phyloP scores from a whole-genome alignment of 163 green algal genomes.

The Volvox carteri region DNA sequence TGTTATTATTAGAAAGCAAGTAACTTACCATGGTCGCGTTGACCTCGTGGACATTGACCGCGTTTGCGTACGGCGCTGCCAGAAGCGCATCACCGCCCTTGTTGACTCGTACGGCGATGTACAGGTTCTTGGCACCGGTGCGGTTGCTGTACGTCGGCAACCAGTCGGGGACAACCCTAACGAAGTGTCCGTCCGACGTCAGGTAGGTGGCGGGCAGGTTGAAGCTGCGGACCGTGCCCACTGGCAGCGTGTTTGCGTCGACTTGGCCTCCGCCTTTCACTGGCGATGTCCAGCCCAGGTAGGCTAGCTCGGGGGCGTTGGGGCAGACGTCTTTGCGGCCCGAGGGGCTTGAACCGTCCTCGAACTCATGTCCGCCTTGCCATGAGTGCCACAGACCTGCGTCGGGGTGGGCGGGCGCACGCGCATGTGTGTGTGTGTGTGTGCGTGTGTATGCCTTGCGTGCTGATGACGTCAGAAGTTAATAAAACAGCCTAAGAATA shows the following conservation, averaged over 20 bases:
- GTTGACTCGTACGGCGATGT: too few species aligned
- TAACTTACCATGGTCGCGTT: background rate
- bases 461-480: background rate
- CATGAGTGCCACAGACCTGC: conserved; percentile 1
- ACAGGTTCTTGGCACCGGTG: too few species aligned
- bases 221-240: background rate
- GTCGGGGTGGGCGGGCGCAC: background rate
- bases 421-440: too few species aligned
- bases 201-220: conserved; percentile 10
- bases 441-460: too few species aligned
- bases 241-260: background rate
- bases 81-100: too few species aligned
- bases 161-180: too few species aligned
- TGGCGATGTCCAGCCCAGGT: conserved; percentile 2
- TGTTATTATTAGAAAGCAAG: too few species aligned
- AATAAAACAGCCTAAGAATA: background rate
- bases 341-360: background rate
- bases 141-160: background rate
- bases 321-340: background rate
- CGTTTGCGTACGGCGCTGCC: background rate
- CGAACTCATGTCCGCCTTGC: background rate
- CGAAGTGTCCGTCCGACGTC: background rate
- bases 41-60: background rate
- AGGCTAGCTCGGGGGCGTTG: background rate
- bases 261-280: background rate